Conservation (phyloP, 1,139 yeast genomes). For the Sugiyamaella japonica region DNA sequence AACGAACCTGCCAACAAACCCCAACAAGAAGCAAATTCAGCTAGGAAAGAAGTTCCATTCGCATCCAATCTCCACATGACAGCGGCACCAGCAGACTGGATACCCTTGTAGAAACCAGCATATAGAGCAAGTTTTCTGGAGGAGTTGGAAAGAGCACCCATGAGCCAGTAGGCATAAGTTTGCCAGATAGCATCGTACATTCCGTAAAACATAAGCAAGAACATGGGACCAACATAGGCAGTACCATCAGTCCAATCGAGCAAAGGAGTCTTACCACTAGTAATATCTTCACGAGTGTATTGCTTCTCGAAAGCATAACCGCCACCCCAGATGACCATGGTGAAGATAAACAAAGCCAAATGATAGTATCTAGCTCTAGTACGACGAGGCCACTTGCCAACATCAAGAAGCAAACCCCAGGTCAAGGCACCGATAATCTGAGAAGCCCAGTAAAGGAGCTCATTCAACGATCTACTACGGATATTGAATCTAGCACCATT, state of each 20-base stretch:
- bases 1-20: slow-evolving; percentile 54
- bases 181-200: slow-evolving; percentile 59
- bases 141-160: slow-evolving; percentile 59
- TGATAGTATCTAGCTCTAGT: slow-evolving; percentile 52
- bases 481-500: slow-evolving; percentile 58
- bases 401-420: slow-evolving; percentile 53
- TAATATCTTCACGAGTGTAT: slow-evolving; percentile 47
- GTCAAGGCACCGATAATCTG: slow-evolving; percentile 59
- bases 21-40: slow-evolving; percentile 56
- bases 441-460: slow-evolving; percentile 59
- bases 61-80: slow-evolving; percentile 61
- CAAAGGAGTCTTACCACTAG: slow-evolving; percentile 15
- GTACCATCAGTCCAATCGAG: slow-evolving; percentile 47
- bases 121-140: slow-evolving; percentile 58
- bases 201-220: slow-evolving; percentile 62
- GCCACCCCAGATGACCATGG: slow-evolving; percentile 62
- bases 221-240: slow-evolving; percentile 56
- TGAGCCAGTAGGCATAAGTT: slow-evolving; percentile 54
- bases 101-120: slow-evolving; percentile 61
- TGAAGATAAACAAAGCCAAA: slow-evolving; percentile 45
- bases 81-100: slow-evolving; percentile 64
- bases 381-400: slow-evolving; percentile 45
- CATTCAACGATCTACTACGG: slow-evolving; percentile 61
- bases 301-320: slow-evolving; percentile 54
- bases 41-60: slow-evolving; percentile 43